These are phyloP conservation scores for Solanum pimpinellifolium DNA, from an alignment of 257 asterid genomes.

Conservation along the genomic window DNA sequence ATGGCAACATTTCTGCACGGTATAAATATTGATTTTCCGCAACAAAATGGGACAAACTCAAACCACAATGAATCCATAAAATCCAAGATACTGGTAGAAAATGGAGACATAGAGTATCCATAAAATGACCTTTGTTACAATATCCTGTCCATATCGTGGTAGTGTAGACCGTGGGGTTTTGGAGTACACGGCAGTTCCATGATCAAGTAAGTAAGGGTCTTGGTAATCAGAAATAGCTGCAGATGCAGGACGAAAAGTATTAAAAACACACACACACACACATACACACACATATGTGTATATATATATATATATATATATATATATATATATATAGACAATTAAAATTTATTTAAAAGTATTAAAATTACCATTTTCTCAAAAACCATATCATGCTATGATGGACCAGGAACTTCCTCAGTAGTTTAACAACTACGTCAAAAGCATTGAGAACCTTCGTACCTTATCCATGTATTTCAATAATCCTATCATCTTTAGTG, in stretches of 20 bases:
- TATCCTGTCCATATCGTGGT: conserved; percentile 47
- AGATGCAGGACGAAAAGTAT: neutral
- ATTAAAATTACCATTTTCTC: conserved; percentile 60
- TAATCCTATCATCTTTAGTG: conserved; percentile 66
- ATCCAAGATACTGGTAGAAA: neutral
- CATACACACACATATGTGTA: too few relatives aligned
- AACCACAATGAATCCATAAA: neutral
- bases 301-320: too few relatives aligned
- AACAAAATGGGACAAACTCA: neutral
- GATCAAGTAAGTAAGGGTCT: conserved; percentile 43
- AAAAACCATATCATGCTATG: conserved; percentile 61
- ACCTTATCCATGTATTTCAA: conserved; percentile 80
- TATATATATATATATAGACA: neutral
- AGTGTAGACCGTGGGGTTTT: conserved; percentile 21
- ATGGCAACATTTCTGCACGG: too few relatives aligned
- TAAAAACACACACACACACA: neutral
- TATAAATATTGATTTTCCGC: neutral
- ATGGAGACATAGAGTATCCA: neutral
- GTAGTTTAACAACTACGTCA: conserved; percentile 67
- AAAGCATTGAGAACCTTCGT: conserved; percentile 63
- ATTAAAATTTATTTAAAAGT: neutral
- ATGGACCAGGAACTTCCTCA: conserved; percentile 83
- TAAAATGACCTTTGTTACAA: conserved; percentile 69
- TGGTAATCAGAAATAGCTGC: conserved; percentile 29
- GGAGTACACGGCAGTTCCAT: conserved; percentile 45